Evolutionary conservation across 2,329 filamentous ascomycete genomes (phyloP).

Genomic region (Monosporascus ibericus): DNA sequence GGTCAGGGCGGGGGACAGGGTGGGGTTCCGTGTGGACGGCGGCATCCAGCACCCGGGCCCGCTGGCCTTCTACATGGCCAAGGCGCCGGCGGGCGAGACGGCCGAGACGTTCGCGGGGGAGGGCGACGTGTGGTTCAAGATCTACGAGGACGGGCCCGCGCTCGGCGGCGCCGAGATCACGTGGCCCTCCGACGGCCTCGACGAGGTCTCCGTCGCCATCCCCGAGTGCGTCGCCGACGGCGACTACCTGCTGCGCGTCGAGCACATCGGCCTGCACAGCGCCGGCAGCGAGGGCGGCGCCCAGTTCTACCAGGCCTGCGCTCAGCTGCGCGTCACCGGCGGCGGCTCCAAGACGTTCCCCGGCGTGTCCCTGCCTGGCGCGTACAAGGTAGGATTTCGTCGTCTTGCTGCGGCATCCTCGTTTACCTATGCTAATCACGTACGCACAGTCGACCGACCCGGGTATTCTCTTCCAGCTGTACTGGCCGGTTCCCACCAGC

Average conservation of each 20-base stretch:
- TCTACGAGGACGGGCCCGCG: slow-evolving; percentile 20
- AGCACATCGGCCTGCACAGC: slow-evolving; percentile 28
- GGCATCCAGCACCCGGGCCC: slow-evolving; percentile 24
- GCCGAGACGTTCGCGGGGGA: slow-evolving; percentile 20
- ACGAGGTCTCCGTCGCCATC: slow-evolving; percentile 21
- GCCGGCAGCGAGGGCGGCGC: slow-evolving; percentile 21
- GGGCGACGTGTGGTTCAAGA: slow-evolving; percentile 26
- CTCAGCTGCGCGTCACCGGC: slow-evolving; percentile 23
- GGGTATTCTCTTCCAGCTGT: slow-evolving; percentile 20
- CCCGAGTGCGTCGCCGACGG: slow-evolving; percentile 25
- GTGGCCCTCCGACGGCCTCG: slow-evolving; percentile 13
- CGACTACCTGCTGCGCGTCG: slow-evolving; percentile 28
- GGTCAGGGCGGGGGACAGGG: slow-evolving; percentile 27
- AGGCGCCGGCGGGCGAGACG: slow-evolving; percentile 18
- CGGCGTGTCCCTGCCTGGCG: slow-evolving; percentile 20
- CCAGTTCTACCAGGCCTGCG: slow-evolving; percentile 26
- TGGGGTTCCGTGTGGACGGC: slow-evolving; percentile 29
- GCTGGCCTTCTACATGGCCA: slow-evolving; percentile 23
- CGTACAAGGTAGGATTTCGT: slow-evolving; percentile 15
- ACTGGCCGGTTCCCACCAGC: slow-evolving; percentile 20
- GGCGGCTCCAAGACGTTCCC: slow-evolving; percentile 22
- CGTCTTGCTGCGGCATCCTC: background rate
- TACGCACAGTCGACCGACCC: slow-evolving; percentile 16
- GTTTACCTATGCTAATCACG: background rate
- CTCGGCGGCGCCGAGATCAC: slow-evolving; percentile 11